phyloP scores from a whole-genome alignment of 2,329 filamentous ascomycete species.

The Colletotrichum eremochloae region DNA sequence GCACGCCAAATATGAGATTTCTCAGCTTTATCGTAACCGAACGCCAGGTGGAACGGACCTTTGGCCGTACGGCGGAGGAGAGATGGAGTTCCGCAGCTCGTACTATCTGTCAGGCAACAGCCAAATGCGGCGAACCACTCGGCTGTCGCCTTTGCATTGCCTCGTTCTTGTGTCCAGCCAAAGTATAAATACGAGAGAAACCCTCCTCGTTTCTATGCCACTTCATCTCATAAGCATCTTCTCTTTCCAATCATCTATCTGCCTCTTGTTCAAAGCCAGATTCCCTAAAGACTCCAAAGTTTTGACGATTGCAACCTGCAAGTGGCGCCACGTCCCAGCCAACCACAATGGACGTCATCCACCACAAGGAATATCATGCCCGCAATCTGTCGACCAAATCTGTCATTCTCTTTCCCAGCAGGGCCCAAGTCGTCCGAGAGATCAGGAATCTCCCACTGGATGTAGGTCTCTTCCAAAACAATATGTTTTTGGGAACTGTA shows the following conservation, averaged over 20 bases:
- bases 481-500: conserved; percentile 51
- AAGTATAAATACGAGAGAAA: neutral
- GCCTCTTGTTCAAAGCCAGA: neutral
- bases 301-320: neutral
- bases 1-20: neutral
- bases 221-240: neutral
- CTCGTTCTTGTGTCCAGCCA: neutral
- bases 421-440: conserved; percentile 72
- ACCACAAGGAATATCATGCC: conserved; percentile 66
- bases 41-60: neutral
- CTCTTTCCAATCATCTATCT: neutral
- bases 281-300: neutral
- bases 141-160: neutral
- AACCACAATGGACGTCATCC: conserved; percentile 53
- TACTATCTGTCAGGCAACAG: neutral
- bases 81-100: neutral
- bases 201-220: neutral
- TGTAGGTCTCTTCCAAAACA: conserved; percentile 45
- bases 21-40: neutral
- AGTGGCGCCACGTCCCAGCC: neutral
- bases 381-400: conserved; percentile 70
- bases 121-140: neutral
- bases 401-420: conserved; percentile 73
- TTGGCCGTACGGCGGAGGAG: neutral
- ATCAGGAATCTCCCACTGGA: conserved; percentile 67